Conservation (phyloP, 176 grass and related monocot species). For the Carex littledalei region DNA sequence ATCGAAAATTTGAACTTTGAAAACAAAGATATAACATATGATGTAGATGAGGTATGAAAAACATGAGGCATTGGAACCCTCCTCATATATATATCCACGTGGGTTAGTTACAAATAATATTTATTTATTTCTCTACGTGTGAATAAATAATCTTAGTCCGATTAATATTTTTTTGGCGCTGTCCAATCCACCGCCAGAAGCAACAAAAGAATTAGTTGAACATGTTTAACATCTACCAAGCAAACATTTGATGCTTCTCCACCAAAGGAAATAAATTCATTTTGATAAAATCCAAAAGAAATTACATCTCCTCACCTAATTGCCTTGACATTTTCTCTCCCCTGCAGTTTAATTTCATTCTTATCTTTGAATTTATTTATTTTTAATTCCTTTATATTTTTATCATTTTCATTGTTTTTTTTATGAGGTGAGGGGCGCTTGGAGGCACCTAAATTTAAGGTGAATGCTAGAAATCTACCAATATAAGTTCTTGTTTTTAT, state of each 20-base stretch:
- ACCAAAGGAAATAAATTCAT: not conserved
- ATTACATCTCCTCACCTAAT: not conserved
- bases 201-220: slow-evolving; percentile 21
- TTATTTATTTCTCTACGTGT: not conserved
- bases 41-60: no score
- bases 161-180: not conserved
- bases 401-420: no score
- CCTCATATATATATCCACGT: not conserved
- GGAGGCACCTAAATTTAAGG: no score
- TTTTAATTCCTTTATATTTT: not conserved
- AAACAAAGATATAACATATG: no score
- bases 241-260: not conserved
- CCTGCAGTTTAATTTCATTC: not conserved
- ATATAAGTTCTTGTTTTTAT: no score
- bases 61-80: no score
- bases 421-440: no score
- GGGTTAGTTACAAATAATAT: not conserved
- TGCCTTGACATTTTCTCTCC: not conserved
- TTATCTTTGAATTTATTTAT: not conserved
- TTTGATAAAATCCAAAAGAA: not conserved
- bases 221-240: not conserved
- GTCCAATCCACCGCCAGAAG: slow-evolving; percentile 10
- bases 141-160: not conserved
- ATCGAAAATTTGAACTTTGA: no score
- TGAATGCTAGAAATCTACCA: no score